phyloP scores from a whole-genome alignment of 164 flowering plant genomes.

The Kingdonia uniflora region DNA sequence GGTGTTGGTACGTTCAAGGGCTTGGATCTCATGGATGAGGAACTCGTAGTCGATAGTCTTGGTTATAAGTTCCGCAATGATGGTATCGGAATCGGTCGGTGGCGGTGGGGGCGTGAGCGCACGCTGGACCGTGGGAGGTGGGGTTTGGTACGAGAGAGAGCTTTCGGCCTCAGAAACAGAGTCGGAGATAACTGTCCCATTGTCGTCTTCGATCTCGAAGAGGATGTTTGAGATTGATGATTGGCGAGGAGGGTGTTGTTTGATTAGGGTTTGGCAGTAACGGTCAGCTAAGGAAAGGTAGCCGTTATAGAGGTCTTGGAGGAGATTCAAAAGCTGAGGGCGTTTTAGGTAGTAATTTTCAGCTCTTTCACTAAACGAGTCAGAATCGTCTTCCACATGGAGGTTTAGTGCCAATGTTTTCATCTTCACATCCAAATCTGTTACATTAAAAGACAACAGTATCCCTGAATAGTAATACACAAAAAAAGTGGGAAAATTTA shows the following conservation, averaged over 20 bases:
- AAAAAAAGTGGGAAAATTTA: neutral
- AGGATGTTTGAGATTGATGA: slow-evolving; percentile 10
- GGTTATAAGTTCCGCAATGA: slow-evolving; percentile 39
- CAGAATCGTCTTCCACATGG: slow-evolving; percentile 22
- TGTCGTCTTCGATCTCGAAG: slow-evolving; percentile 9
- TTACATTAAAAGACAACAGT: neutral
- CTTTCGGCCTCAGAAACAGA: slow-evolving; percentile 53
- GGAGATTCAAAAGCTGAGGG: slow-evolving; percentile 58
- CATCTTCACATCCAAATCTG: slow-evolving; percentile 52
- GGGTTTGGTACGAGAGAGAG: slow-evolving; percentile 42
- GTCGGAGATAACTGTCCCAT: no score
- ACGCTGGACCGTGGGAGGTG: no score
- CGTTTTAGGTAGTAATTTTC: slow-evolving; percentile 66
- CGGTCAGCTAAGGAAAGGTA: slow-evolving; percentile 57
- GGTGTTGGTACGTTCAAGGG: slow-evolving; percentile 9
- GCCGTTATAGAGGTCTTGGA: slow-evolving; percentile 55
- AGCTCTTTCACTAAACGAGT: slow-evolving; percentile 65
- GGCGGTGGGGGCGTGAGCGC: neutral
- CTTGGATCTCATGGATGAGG: slow-evolving; percentile 21
- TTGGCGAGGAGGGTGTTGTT: slow-evolving; percentile 10
- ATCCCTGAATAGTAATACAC: neutral
- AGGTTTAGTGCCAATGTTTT: slow-evolving; percentile 18
- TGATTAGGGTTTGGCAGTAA: slow-evolving; percentile 33
- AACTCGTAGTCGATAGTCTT: slow-evolving; percentile 42
- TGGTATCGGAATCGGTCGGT: slow-evolving; percentile 10